Conservation (phyloP, 768 basidiomycete species). For the Paxillus rubicundulus region DNA sequence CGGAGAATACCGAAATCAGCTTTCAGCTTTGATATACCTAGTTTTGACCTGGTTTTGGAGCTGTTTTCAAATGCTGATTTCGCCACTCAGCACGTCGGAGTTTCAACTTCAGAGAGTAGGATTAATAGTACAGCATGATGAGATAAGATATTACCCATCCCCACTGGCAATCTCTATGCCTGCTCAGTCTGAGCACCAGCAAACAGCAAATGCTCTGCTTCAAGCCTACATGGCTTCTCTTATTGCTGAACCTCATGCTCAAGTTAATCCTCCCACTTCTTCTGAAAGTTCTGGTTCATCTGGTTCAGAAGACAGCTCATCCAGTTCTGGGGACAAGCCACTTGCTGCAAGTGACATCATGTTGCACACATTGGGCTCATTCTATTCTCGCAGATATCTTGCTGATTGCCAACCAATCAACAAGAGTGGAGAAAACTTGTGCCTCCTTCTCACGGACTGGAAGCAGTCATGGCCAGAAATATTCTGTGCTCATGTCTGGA, state of each 20-base stretch:
- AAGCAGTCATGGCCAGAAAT: slow-evolving; percentile 1
- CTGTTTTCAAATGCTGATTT: not conserved
- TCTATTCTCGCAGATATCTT: slow-evolving; percentile 3
- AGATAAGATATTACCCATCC: not conserved
- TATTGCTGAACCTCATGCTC: no score
- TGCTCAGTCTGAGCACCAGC: no score
- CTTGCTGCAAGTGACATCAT: not conserved
- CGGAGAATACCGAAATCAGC: not conserved
- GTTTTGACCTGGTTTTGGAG: not conserved
- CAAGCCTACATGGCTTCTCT: no score
- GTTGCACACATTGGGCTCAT: not conserved
- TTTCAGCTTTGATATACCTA: not conserved
- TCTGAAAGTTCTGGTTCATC: no score
- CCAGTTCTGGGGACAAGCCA: not conserved
- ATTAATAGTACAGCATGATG: no score
- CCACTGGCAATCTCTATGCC: no score
- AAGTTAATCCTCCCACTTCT: no score
- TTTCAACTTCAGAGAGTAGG: not conserved
- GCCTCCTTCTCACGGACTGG: slow-evolving; percentile 1
- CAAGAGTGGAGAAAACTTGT: slow-evolving; percentile 5
- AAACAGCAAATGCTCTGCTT: no score
- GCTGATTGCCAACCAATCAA: not conserved
- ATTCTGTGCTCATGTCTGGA: slow-evolving; percentile 1
- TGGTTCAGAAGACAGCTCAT: no score
- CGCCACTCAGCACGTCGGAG: not conserved